These are phyloP conservation scores for Fusarium xylarioides DNA, from an alignment of 2,329 filamentous ascomycete species.

Conservation along the genomic window DNA sequence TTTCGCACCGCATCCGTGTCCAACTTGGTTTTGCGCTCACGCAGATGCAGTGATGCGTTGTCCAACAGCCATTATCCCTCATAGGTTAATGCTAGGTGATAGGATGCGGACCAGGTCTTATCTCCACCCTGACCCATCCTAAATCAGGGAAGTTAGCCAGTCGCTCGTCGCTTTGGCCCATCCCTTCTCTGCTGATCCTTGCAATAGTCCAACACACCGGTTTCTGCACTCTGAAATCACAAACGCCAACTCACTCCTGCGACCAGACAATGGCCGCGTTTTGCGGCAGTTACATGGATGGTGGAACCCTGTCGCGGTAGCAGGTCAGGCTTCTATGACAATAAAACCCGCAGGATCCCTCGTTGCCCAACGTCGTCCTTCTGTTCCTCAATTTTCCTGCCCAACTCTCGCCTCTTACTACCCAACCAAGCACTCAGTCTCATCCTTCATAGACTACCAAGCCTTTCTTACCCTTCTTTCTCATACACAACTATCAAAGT, in stretches of 20 bases:
- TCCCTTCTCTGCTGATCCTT: constrained; percentile 46
- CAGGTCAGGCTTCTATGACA: constrained; percentile 46
- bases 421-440: constrained; percentile 48
- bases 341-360: constrained; percentile 63
- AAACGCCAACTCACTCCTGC: constrained; percentile 59
- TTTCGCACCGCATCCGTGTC: constrained; percentile 23
- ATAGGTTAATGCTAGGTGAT: constrained; percentile 51
- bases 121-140: constrained; percentile 49
- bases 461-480: constrained; percentile 35
- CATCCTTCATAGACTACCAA: constrained; percentile 39
- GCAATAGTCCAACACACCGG: constrained; percentile 38
- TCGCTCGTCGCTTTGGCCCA: constrained; percentile 39
- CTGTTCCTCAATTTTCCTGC: constrained; percentile 44
- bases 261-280: constrained; percentile 56
- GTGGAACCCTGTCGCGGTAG: constrained; percentile 39
- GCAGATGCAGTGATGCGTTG: constrained; percentile 55
- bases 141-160: constrained; percentile 54
- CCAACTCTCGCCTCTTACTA: constrained; percentile 50
- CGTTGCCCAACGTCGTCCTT: constrained; percentile 50
- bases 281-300: constrained; percentile 39
- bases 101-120: constrained; percentile 51
- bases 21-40: constrained; percentile 41
- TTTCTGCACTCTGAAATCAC: constrained; percentile 44
- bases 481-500: constrained; percentile 26
- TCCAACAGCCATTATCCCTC: constrained; percentile 56